These are phyloP conservation scores for Naegleria fowleri DNA, from an alignment of 208 protist species.

Conservation along the genomic window DNA sequence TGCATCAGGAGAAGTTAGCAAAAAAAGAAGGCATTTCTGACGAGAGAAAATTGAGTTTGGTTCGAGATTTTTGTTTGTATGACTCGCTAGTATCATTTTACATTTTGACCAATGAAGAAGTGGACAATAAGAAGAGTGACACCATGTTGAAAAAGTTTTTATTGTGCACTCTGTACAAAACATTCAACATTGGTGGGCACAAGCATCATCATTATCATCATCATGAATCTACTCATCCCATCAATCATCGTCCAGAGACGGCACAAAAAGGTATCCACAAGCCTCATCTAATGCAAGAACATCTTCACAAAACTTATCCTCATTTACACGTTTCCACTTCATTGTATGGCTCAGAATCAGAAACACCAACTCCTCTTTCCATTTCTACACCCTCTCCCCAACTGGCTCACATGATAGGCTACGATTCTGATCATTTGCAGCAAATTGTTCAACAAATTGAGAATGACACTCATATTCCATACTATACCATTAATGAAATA, in stretches of 20 bases:
- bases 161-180: not conserved
- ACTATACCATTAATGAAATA: not conserved
- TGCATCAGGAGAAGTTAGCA: not conserved
- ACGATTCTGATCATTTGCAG: not conserved
- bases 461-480: not conserved
- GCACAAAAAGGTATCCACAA: not conserved
- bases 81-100: not conserved
- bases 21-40: not conserved
- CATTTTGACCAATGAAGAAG: not conserved
- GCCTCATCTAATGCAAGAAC: not conserved
- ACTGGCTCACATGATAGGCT: not conserved
- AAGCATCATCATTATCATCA: no score
- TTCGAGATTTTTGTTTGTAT: not conserved
- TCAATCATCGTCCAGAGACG: not conserved
- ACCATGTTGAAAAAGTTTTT: not conserved
- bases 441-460: not conserved
- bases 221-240: not conserved
- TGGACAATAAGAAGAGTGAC: not conserved
- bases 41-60: not conserved
- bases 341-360: not conserved
- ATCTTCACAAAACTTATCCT: not conserved
- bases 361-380: not conserved
- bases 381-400: not conserved
- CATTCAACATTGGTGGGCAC: no score
- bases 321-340: not conserved